Conservation (phyloP, 441 rosid species). For the Populus hybrid region DNA sequence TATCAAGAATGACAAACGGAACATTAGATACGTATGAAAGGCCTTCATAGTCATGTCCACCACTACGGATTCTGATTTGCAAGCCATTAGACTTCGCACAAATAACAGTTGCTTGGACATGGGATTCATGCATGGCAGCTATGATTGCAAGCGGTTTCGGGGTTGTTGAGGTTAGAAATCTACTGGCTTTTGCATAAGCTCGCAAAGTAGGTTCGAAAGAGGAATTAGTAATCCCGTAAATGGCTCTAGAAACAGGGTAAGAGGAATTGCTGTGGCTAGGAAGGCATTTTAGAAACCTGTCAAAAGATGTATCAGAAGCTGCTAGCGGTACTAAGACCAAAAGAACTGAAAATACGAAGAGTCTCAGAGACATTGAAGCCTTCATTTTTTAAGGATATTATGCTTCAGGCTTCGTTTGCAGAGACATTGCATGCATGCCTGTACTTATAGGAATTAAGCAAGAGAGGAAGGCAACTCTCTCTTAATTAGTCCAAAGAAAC, state of each 20-base stretch:
- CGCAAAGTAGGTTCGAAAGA: conserved; percentile 23
- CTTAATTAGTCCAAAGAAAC: not conserved
- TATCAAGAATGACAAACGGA: conserved; percentile 48
- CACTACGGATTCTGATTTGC: conserved; percentile 50
- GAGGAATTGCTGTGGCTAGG: not conserved
- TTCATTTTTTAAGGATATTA: not conserved
- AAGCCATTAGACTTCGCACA: conserved; percentile 21
- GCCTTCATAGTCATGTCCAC: conserved; percentile 19
- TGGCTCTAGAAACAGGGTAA: conserved; percentile 7
- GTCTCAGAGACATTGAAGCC: not conserved
- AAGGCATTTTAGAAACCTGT: conserved; percentile 17
- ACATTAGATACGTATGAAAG: conserved; percentile 48
- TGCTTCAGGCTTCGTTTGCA: not conserved
- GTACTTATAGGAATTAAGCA: not conserved
- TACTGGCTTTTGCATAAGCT: conserved; percentile 40
- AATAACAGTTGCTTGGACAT: too few relatives aligned
- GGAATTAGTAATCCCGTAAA: conserved; percentile 20
- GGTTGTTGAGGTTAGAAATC: conserved; percentile 41
- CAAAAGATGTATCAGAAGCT: not conserved
- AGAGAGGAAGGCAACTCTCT: not conserved
- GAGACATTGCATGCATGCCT: not conserved
- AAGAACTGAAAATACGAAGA: not conserved
- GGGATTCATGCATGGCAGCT: conserved; percentile 33
- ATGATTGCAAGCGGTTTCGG: conserved; percentile 47
- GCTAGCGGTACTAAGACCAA: not conserved